Percentiles rank a stretch among this genome's conserved stretches.
These are phyloP conservation scores for Brettanomyces bruxellensis DNA, from an alignment of 805 yeast species.

Conservation along the genomic window DNA sequence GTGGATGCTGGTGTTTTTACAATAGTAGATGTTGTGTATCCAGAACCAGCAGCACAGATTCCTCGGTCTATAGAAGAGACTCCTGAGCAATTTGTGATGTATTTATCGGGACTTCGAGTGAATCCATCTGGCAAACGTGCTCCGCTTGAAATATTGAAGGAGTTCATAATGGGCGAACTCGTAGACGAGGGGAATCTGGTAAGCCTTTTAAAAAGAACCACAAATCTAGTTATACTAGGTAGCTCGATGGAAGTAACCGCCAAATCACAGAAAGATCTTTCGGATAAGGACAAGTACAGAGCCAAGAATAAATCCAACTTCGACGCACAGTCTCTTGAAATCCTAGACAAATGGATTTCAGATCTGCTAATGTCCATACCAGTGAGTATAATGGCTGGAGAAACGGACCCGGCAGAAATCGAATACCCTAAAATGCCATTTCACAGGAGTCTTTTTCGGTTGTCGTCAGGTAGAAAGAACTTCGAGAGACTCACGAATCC, in stretches of 20 bases:
- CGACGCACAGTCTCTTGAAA: slow-evolving; percentile 36
- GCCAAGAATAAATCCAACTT: slow-evolving; percentile 48
- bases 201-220: slow-evolving; percentile 18
- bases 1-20: slow-evolving; percentile 75
- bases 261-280: slow-evolving; percentile 16
- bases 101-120: slow-evolving; percentile 70
- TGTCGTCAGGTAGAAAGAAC: slow-evolving; percentile 26
- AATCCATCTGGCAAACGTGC: slow-evolving; percentile 28
- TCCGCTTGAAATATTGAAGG: slow-evolving; percentile 47
- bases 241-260: slow-evolving; percentile 34
- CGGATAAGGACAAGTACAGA: slow-evolving; percentile 31
- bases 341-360: slow-evolving; percentile 50
- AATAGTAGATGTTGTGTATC: slow-evolving; percentile 71
- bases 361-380: slow-evolving; percentile 54
- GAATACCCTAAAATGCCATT: slow-evolving; percentile 86
- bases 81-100: slow-evolving; percentile 40
- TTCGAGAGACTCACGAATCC: slow-evolving; percentile 60
- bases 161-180: slow-evolving; percentile 64
- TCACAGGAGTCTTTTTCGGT: slow-evolving; percentile 63
- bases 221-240: slow-evolving; percentile 64
- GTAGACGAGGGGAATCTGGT: slow-evolving; percentile 15
- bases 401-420: slow-evolving; percentile 72
- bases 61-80: slow-evolving; percentile 13
- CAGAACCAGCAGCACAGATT: slow-evolving; percentile 52
- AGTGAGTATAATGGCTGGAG: slow-evolving; percentile 78